Percentiles rank a stretch among this genome's conserved stretches.
Evolutionary conservation across 2,329 filamentous ascomycete genomes (phyloP).

Genomic region (Coniochaeta hoffmannii): DNA sequence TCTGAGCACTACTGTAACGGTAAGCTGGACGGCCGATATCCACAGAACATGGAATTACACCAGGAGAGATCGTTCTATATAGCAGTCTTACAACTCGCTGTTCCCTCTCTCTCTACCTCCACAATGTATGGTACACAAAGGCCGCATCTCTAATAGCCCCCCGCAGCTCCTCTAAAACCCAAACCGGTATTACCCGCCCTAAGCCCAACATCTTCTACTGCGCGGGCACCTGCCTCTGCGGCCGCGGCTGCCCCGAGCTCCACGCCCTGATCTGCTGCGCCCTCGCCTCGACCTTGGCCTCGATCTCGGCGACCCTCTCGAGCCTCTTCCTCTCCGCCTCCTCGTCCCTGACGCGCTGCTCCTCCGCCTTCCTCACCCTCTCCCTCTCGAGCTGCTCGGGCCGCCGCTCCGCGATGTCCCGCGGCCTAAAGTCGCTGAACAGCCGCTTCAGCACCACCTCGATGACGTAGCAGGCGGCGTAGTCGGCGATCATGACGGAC

Average conservation of each 20-base stretch:
- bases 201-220: neutral
- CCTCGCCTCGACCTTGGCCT: slow-evolving; percentile 48
- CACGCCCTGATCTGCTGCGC: slow-evolving; percentile 40
- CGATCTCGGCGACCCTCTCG: slow-evolving; percentile 52
- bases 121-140: neutral
- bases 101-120: neutral
- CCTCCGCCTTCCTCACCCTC: slow-evolving; percentile 56
- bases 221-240: neutral
- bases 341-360: slow-evolving; percentile 38
- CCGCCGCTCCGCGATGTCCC: slow-evolving; percentile 83
- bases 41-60: no score
- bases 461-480: slow-evolving; percentile 76
- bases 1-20: no score
- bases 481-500: slow-evolving; percentile 78
- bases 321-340: slow-evolving; percentile 45
- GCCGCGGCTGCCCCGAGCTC: slow-evolving; percentile 23
- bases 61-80: no score
- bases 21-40: no score
- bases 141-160: no score
- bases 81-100: no score
- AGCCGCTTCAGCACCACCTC: slow-evolving; percentile 77
- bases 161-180: neutral
- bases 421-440: slow-evolving; percentile 88
- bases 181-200: neutral
- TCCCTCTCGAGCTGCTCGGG: slow-evolving; percentile 82